Evolutionary conservation across 495 filamentous ascomycete genomes (phyloP).

Genomic region (Tuber indicum): DNA sequence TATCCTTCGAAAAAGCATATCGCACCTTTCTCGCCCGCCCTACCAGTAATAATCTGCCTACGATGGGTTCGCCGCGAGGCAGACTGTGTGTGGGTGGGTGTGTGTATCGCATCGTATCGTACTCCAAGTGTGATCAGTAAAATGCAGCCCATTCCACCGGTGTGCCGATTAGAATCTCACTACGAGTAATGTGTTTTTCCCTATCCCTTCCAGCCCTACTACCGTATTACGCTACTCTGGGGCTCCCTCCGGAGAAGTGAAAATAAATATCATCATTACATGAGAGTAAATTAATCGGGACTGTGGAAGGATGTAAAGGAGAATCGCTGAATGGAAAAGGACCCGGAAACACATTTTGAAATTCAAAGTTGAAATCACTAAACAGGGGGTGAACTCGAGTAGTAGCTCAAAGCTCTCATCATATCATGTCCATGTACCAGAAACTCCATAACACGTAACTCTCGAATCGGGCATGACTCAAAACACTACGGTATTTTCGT

Average conservation of each 20-base stretch:
- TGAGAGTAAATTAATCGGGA: background rate
- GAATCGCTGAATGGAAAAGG: background rate
- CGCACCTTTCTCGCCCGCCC: background rate
- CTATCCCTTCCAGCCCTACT: background rate
- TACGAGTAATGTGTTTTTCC: background rate
- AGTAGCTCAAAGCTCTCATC: background rate
- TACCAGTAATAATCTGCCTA: constrained; percentile 3
- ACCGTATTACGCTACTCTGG: background rate
- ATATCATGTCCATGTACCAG: background rate
- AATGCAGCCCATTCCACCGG: background rate
- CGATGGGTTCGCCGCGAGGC: background rate
- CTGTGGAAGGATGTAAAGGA: background rate
- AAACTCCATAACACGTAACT: constrained; percentile 2
- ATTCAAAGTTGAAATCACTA: background rate
- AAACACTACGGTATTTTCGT: background rate
- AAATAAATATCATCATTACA: background rate
- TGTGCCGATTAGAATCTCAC: background rate
- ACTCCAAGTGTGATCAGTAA: background rate
- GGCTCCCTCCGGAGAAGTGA: background rate
- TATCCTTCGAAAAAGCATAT: background rate
- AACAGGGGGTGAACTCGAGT: background rate
- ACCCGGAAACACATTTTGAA: background rate
- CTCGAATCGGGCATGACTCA: background rate
- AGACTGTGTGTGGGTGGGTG: background rate
- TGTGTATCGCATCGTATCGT: background rate